Base-by-base conservation (phyloP, 371 early-diverging fungal species). In the Actinomortierella ambigua region DNA sequence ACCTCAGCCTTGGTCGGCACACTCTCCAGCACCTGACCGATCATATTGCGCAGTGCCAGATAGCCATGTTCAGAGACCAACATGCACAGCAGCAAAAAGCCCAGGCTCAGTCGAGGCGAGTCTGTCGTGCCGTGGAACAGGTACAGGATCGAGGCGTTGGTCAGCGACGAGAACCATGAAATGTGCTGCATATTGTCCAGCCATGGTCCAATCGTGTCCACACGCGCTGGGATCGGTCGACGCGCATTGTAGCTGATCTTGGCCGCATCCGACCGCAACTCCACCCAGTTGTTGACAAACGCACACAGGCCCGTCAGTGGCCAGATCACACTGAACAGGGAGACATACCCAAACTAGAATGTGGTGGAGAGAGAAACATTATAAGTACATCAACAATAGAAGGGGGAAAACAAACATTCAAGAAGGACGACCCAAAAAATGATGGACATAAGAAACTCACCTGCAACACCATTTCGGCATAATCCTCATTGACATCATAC, bases 381-480 rank as follows among this genome's bases (percentile, higher is more conserved):
- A n/a, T n/a, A n/a, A n/a, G n/a, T n/a, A n/a, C n/a, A n/a, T n/a
- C n/a, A n/a, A n/a, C n/a, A n/a, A n/a, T n/a, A n/a, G n/a, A n/a
- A n/a, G n/a, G n/a, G n/a, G n/a, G n/a, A n/a, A n/a, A n/a, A n/a
- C n/a, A n/a, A n/a, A n/a, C n/a, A n/a, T n/a, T n/a, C n/a, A n/a
- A n/a, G n/a, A n/a, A n/a, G n/a, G n/a, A n/a, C n/a, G n/a, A 23
- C 24, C 7, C 14, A 26, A 50, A 23, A 50, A n/a, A 23, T 15
- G 27, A 52, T 34, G 9, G 39, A 65, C 14, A 42, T 26, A 50
- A 11, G 55, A 27, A 48, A 26, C 46, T 55, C 82, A 88, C 88
- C 81, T 95, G 95, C 50, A 90, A 87, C 46, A 90, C 88, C 93
- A 96, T 93, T 68, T 96, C 96, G 29, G 90, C 90, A 76, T 95